Conservation (phyloP, 352 stramenopile genomes). For the Pythium aristosporum region DNA sequence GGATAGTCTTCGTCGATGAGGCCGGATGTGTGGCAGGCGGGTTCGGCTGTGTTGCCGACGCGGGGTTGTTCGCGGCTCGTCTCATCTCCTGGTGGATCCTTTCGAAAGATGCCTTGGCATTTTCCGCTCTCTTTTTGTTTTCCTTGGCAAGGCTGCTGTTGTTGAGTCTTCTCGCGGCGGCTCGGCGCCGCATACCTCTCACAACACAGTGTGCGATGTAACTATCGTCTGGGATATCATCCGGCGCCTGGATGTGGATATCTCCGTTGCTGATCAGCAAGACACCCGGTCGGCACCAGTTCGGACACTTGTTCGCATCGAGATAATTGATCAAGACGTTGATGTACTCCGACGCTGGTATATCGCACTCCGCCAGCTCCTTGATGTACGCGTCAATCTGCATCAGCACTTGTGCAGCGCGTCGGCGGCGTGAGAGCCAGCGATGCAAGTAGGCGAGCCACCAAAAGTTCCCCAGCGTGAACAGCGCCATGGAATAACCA, state of each 20-base stretch:
- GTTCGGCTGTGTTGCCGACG: no score
- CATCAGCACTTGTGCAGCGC: constrained; percentile 26
- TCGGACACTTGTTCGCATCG: neutral
- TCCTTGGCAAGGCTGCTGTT: neutral
- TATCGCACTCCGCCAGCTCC: neutral
- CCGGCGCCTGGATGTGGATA: neutral
- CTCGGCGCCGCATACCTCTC: neutral
- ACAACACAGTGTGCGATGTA: neutral
- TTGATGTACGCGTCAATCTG: constrained; percentile 38
- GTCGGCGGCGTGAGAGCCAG: constrained; percentile 33
- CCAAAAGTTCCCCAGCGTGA: constrained; percentile 42
- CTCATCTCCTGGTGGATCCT: neutral
- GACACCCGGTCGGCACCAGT: neutral
- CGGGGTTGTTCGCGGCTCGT: neutral
- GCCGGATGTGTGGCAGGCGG: no score
- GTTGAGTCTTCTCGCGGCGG: neutral
- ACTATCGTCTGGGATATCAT: neutral
- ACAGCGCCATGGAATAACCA: constrained; percentile 34
- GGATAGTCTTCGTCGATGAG: neutral
- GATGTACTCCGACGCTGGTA: neutral
- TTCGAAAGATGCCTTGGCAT: neutral
- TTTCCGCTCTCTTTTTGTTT: neutral
- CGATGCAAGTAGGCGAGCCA: constrained; percentile 31
- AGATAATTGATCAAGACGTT: neutral
- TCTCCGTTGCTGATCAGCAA: constrained; percentile 1